phyloP scores from a whole-genome alignment of 139 green algal genomes.

The Pleodorina starrii region DNA sequence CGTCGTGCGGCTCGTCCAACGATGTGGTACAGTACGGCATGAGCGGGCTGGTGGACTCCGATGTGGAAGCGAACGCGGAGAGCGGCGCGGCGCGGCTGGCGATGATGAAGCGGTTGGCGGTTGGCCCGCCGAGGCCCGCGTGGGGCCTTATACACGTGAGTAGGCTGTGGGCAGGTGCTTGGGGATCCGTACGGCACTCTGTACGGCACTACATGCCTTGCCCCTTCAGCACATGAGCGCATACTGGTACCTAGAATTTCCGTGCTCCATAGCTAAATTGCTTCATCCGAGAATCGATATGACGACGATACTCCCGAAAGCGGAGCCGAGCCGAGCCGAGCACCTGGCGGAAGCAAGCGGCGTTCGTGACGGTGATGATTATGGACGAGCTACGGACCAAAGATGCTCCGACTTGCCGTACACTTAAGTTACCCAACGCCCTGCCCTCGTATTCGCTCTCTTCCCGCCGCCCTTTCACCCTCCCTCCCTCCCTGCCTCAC shows the following conservation, averaged over 20 bases:
- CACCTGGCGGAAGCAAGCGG: neutral
- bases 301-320: too few relatives aligned
- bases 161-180: too few relatives aligned
- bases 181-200: neutral
- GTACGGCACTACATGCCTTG: neutral
- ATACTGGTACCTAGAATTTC: neutral
- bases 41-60: neutral
- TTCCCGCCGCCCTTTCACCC: neutral
- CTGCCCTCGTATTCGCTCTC: neutral
- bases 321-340: neutral
- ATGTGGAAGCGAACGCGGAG: slow-evolving; percentile 6
- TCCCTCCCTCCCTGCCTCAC: neutral
- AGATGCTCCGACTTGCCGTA: neutral
- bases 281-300: too few relatives aligned
- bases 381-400: neutral
- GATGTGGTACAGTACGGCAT: neutral
- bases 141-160: slow-evolving; percentile 40
- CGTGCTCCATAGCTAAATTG: too few relatives aligned
- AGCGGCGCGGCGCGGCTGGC: slow-evolving; percentile 25
- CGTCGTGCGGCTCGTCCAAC: slow-evolving; percentile 14
- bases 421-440: neutral
- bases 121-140: slow-evolving; percentile 7
- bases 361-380: too few relatives aligned
- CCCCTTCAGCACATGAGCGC: neutral
- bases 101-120: slow-evolving; percentile 35